Evolutionary conservation across 2,329 filamentous ascomycete genomes (phyloP).

Genomic region (Cercospora sp.): DNA sequence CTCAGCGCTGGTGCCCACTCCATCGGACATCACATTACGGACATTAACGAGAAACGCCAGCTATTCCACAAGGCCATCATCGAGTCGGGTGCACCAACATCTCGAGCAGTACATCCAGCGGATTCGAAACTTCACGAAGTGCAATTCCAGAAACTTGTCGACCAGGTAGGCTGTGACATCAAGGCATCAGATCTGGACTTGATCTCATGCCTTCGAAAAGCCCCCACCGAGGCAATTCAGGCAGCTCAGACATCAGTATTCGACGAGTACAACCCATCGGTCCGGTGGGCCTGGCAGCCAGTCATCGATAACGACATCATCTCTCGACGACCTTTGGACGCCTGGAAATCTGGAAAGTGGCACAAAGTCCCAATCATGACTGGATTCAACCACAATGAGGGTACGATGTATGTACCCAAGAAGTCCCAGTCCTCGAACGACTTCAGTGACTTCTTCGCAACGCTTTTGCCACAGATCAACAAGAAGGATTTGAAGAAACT

Average conservation of each 20-base stretch:
- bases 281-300: constrained; percentile 65
- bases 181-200: constrained; percentile 36
- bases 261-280: constrained; percentile 48
- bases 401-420: constrained; percentile 62
- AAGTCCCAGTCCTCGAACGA: constrained; percentile 50
- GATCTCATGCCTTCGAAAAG: constrained; percentile 46
- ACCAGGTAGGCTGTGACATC: constrained; percentile 39
- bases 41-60: constrained; percentile 40
- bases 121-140: constrained; percentile 43
- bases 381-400: constrained; percentile 71
- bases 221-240: constrained; percentile 41
- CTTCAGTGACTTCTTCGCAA: constrained; percentile 62
- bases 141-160: constrained; percentile 49
- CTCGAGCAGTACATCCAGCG: constrained; percentile 49
- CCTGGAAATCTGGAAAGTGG: constrained; percentile 56
- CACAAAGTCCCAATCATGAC: constrained; percentile 65
- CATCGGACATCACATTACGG: constrained; percentile 67
- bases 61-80: constrained; percentile 51
- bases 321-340: constrained; percentile 57
- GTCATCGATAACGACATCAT: constrained; percentile 65
- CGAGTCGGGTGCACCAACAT: constrained; percentile 50
- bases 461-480: constrained; percentile 60
- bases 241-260: constrained; percentile 48
- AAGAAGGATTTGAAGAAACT: constrained; percentile 56
- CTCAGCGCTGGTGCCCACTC: constrained; percentile 64